Conservation (phyloP, 2,329 filamentous ascomycete species). For the Zymoseptoria passerinii region DNA sequence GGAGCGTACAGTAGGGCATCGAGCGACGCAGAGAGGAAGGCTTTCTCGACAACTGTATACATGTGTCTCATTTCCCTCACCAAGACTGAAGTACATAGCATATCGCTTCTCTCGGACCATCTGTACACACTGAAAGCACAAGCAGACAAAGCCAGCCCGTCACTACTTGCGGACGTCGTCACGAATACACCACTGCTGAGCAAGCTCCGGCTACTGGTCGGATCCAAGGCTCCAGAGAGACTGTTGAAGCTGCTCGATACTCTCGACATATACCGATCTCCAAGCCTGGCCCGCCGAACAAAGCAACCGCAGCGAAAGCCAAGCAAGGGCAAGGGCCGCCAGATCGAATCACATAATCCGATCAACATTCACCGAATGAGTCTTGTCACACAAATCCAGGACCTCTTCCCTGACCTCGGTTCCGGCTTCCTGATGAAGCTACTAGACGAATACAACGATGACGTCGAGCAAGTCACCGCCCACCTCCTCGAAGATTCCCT, state of each 20-base stretch:
- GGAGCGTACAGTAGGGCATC: constrained; percentile 58
- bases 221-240: constrained; percentile 45
- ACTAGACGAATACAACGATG: constrained; percentile 68
- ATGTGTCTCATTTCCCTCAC: constrained; percentile 65
- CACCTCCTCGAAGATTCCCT: constrained; percentile 73
- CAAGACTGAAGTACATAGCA: constrained; percentile 57
- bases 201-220: constrained; percentile 49
- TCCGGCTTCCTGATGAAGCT: constrained; percentile 72
- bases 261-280: constrained; percentile 49
- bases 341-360: constrained; percentile 27
- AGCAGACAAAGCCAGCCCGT: constrained; percentile 51
- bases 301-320: constrained; percentile 53
- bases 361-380: constrained; percentile 76
- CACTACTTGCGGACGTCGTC: constrained; percentile 72
- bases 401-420: constrained; percentile 82
- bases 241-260: constrained; percentile 53
- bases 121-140: constrained; percentile 70
- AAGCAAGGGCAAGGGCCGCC: constrained; percentile 57
- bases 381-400: constrained; percentile 81
- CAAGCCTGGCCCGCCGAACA: constrained; percentile 45
- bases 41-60: constrained; percentile 65
- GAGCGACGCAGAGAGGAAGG: constrained; percentile 51
- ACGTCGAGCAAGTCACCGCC: constrained; percentile 70
- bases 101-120: constrained; percentile 71
- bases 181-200: constrained; percentile 69